These are phyloP conservation scores for Vachellia collinsii DNA, from an alignment of 306 rosid species.

Conservation along the genomic window DNA sequence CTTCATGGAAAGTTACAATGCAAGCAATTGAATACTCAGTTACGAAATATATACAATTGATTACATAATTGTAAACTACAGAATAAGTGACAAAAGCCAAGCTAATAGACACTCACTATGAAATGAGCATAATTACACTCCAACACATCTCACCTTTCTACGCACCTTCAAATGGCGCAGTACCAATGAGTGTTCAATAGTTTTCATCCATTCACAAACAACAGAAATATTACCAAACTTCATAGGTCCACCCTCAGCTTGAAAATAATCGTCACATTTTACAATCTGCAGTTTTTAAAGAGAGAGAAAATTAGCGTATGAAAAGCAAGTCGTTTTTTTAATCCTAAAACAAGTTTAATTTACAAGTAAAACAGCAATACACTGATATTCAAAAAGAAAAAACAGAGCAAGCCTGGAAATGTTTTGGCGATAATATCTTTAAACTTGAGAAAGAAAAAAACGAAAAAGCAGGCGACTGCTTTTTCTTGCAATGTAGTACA, in stretches of 20 bases:
- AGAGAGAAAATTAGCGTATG: neutral
- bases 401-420: neutral
- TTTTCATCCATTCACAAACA: slow-evolving; percentile 63
- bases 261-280: slow-evolving; percentile 92
- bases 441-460: neutral
- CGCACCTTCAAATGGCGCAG: slow-evolving; percentile 74
- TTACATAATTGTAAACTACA: too few species aligned
- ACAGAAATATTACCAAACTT: slow-evolving; percentile 76
- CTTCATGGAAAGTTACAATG: neutral
- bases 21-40: neutral
- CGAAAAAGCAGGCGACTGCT: neutral
- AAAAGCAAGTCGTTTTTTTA: neutral
- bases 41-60: too few species aligned
- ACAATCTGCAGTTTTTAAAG: slow-evolving; percentile 48
- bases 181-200: slow-evolving; percentile 62
- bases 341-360: neutral
- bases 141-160: slow-evolving; percentile 58
- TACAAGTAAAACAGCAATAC: neutral
- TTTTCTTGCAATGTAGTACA: neutral
- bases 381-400: neutral
- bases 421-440: neutral
- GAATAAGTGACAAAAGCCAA: too few species aligned
- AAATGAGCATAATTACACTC: too few species aligned
- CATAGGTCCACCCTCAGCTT: slow-evolving; percentile 89
- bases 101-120: too few species aligned